Base-by-base conservation (phyloP, 164 flowering plant genomes). In the Chimonanthus salicifolius region DNA sequence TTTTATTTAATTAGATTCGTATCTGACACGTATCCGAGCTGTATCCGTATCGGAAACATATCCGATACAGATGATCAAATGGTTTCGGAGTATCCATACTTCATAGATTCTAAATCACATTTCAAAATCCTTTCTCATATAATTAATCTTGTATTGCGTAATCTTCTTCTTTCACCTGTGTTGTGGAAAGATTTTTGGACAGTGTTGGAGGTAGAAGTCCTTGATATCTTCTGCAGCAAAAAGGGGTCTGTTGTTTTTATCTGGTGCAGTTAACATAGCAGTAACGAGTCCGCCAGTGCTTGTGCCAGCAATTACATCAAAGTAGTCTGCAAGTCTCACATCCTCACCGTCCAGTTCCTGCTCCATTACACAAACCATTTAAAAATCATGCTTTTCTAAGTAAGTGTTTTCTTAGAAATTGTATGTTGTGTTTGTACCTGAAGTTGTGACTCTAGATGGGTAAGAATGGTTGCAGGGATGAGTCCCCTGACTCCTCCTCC, bases 251-350 rank as follows among this genome's bases (percentile, higher is more conserved):
- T 72, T 74, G 15, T 78, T 67, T 16, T 76, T 74, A n/a, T 80
- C 64, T 0, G 84, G 83, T 16, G 85, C 68, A 3, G 84, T 80
- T 58, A 84, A 48, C 86, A 84, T 84, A 67, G 81, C 76, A 13
- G 86, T 82, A 7, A 84, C 76, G 1, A 84, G 71, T n/a, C 86
- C 86, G 7, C 84, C 83, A 0, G 84, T 84, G 73, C 84, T 84
- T 5, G 86, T 82, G n/a, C 86, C 84, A 0, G 84, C 73, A 44
- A 82, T 80, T 71, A 82, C 83, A 72, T 84, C 85, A 62, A 84
- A 84, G 67, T 84, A 82, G 58, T 82, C 84, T 11, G 80, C 85
- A 64, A 84, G 49, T 45, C 84, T 74, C 48, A 74, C 83, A 46
- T 81, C 79, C 50, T 58, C 51, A 5, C 83, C 81, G 21, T 81